These are phyloP conservation scores for Collybiopsis confluens DNA, from an alignment of 768 basidiomycete genomes.

Conservation along the genomic window DNA sequence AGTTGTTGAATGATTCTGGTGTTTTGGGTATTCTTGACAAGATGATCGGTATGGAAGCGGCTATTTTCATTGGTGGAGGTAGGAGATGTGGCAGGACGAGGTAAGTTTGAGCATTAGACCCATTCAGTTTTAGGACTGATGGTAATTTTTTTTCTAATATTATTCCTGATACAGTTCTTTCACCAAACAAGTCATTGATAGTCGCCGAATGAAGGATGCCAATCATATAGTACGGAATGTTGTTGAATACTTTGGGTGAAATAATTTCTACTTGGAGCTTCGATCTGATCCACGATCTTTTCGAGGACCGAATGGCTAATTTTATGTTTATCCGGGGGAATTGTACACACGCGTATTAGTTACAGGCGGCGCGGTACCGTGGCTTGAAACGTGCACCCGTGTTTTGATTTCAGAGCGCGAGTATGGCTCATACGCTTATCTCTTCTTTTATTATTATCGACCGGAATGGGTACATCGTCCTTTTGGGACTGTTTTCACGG, in stretches of 20 bases:
- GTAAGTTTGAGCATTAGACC: slow-evolving; percentile 24
- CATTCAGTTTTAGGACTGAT: no score
- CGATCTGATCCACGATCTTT: not conserved
- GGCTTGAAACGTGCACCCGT: no score
- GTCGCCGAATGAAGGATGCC: slow-evolving; percentile 25
- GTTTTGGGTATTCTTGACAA: slow-evolving; percentile 55
- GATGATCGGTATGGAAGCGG: slow-evolving; percentile 43
- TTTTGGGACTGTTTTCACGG: no score
- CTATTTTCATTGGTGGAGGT: slow-evolving; percentile 47
- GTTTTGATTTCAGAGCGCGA: no score
- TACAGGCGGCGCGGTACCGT: no score
- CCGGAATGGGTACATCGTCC: no score
- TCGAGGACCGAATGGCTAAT: no score
- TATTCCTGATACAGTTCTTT: slow-evolving; percentile 51
- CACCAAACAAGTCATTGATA: slow-evolving; percentile 47
- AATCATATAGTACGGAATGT: slow-evolving; percentile 31
- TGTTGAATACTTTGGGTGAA: slow-evolving; percentile 41
- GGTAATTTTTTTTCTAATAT: not conserved
- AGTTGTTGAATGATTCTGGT: slow-evolving; percentile 43
- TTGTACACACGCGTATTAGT: no score
- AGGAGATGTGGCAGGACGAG: slow-evolving; percentile 43
- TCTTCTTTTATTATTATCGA: no score
- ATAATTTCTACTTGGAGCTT: not conserved
- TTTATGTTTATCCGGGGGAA: no score
- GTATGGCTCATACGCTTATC: no score